These are phyloP conservation scores for Xylaria acuta DNA, from an alignment of 495 filamentous ascomycete species.

Conservation along the genomic window DNA sequence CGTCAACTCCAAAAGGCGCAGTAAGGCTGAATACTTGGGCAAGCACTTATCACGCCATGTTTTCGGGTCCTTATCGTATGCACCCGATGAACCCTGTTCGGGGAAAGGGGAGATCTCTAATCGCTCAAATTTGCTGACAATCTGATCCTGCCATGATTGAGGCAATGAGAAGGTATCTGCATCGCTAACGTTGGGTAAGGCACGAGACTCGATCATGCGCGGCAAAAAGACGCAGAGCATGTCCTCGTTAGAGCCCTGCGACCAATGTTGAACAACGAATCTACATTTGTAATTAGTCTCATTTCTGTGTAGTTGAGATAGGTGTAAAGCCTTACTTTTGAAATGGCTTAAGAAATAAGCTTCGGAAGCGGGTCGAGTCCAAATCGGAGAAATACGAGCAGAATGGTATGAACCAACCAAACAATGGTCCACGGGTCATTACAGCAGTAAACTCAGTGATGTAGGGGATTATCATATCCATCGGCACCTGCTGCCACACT, in stretches of 20 bases:
- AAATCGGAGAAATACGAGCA: constrained; percentile 79
- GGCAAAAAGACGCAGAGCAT: constrained; percentile 74
- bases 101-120: constrained; percentile 62
- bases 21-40: constrained; percentile 61
- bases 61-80: constrained; percentile 56
- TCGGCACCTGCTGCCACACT: constrained; percentile 73
- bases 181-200: constrained; percentile 51
- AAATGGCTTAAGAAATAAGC: constrained; percentile 78
- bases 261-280: constrained; percentile 78
- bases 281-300: constrained; percentile 45
- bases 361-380: constrained; percentile 75
- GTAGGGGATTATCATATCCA: constrained; percentile 77
- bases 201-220: constrained; percentile 64
- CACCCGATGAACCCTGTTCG: constrained; percentile 51
- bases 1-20: constrained; percentile 55
- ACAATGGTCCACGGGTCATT: constrained; percentile 67
- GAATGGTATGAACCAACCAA: constrained; percentile 78
- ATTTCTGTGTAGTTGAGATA: background rate
- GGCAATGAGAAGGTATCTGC: constrained; percentile 67
- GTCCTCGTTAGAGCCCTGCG: constrained; percentile 63
- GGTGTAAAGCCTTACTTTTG: constrained; percentile 63
- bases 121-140: constrained; percentile 67
- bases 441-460: constrained; percentile 66
- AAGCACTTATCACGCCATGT: constrained; percentile 63
- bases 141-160: constrained; percentile 71